A percentile compares a stretch with the other conserved stretches of the same genome.
Evolutionary conservation across 2,329 filamentous ascomycete species (phyloP).

Genomic region (Aureobasidium sp.): DNA sequence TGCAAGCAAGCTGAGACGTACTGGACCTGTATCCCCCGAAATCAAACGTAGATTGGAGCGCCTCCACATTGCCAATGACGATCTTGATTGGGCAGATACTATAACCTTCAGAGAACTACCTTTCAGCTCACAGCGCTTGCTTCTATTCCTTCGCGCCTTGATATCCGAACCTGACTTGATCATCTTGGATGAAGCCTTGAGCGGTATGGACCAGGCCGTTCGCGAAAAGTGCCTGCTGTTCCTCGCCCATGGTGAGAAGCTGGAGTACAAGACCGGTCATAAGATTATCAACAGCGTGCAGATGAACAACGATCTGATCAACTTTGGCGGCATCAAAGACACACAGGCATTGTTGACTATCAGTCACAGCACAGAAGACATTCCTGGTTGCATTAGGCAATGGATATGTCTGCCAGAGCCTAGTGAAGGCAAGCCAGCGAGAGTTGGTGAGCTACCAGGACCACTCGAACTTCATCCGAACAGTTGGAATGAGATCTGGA

Average conservation of each 20-base stretch:
- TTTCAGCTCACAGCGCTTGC: constrained; percentile 76
- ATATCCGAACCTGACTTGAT: constrained; percentile 41
- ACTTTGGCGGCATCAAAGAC: constrained; percentile 56
- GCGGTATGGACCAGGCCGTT: constrained; percentile 48
- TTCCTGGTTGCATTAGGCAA: constrained; percentile 73
- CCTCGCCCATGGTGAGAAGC: constrained; percentile 47
- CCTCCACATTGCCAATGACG: constrained; percentile 15
- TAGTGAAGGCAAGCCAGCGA: constrained; percentile 53
- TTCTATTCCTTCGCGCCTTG: constrained; percentile 62
- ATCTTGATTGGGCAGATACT: constrained; percentile 57
- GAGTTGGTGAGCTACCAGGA: constrained; percentile 58
- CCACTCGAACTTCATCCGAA: constrained; percentile 51
- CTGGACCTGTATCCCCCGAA: neutral
- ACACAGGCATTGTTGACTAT: constrained; percentile 84
- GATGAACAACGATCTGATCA: constrained; percentile 39
- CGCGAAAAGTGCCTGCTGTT: constrained; percentile 84
- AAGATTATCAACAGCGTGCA: constrained; percentile 20
- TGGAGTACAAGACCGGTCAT: neutral
- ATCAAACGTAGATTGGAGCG: neutral
- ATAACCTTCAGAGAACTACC: constrained; percentile 65
- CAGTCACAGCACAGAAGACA: constrained; percentile 83
- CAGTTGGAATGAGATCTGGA: constrained; percentile 63
- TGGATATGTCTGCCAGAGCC: constrained; percentile 82
- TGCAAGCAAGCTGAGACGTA: neutral
- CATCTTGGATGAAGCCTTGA: constrained; percentile 46